Percentiles rank a stretch among this genome's conserved stretches.
Evolutionary conservation across 345 rosid species (phyloP).

Genomic region (Syzygium oleosum): DNA sequence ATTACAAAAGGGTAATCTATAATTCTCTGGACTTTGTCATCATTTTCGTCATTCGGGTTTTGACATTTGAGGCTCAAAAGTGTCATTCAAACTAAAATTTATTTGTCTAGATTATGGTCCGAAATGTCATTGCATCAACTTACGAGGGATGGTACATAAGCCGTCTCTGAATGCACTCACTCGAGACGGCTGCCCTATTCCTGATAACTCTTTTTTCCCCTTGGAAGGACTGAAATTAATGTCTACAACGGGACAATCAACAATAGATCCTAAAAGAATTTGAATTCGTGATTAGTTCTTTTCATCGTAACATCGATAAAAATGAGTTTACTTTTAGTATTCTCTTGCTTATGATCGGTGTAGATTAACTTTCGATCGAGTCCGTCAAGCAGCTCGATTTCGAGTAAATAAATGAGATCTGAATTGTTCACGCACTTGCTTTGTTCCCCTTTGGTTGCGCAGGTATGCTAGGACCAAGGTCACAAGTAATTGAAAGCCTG

Average conservation of each 20-base stretch:
- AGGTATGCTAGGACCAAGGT: not conserved
- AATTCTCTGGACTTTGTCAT: not conserved
- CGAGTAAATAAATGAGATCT: not conserved
- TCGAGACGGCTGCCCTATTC: not conserved
- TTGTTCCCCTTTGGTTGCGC: not conserved
- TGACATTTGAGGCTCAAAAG: not conserved
- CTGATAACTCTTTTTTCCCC: not conserved
- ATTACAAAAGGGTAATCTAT: not conserved
- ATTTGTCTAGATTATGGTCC: not conserved
- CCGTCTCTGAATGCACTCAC: not conserved
- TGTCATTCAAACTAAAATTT: not conserved
- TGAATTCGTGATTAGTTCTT: not conserved
- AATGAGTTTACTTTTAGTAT: not conserved
- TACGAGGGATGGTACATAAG: not conserved
- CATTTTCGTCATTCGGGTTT: not conserved
- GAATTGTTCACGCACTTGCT: not conserved
- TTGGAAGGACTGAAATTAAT: not conserved
- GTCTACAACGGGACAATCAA: not conserved
- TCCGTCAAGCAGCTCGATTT: not conserved
- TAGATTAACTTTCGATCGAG: not conserved
- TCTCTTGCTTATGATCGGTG: not conserved
- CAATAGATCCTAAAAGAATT: not conserved
- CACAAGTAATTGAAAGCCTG: not conserved
- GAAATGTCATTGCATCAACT: accelerated
- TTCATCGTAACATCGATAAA: not conserved